These are phyloP conservation scores for Tricholoma saponaceum DNA, from an alignment of 768 basidiomycete genomes.

Conservation along the genomic window DNA sequence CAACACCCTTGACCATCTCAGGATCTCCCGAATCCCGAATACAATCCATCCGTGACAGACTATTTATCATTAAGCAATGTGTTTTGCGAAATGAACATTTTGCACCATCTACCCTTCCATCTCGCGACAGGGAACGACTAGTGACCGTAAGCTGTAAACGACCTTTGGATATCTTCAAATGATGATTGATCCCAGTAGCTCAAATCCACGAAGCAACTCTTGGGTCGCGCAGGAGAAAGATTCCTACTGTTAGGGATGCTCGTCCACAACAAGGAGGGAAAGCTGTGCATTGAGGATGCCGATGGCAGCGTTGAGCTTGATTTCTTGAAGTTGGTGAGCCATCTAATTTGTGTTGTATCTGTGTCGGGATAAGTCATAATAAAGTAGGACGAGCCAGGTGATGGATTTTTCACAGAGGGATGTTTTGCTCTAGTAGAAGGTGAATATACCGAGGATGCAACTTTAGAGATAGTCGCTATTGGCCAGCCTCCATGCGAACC, in stretches of 20 bases:
- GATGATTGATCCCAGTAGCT: slow-evolving; percentile 43
- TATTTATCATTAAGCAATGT: slow-evolving; percentile 90
- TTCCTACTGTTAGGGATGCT: slow-evolving; percentile 96
- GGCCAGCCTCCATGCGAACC: slow-evolving; percentile 97
- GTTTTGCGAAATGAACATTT: slow-evolving; percentile 96
- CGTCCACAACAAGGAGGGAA: slow-evolving; percentile 83
- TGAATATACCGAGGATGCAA: slow-evolving; percentile 91
- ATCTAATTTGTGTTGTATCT: slow-evolving; percentile 1
- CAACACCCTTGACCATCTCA: slow-evolving; percentile 60
- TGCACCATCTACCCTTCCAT: slow-evolving; percentile 90
- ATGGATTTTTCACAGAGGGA: slow-evolving; percentile 95
- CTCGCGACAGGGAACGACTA: slow-evolving; percentile 79
- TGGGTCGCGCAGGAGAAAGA: slow-evolving; percentile 84
- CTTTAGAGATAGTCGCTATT: slow-evolving; percentile 85
- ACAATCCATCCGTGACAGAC: slow-evolving; percentile 73
- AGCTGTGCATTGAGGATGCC: slow-evolving; percentile 86
- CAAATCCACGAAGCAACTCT: slow-evolving; percentile 91
- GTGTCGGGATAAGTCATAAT: slow-evolving; percentile 12
- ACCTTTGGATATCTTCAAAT: neutral
- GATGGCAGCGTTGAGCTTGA: slow-evolving; percentile 90
- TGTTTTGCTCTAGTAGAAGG: slow-evolving; percentile 95
- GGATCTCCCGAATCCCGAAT: slow-evolving; percentile 84
- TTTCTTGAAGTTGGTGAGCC: slow-evolving; percentile 75
- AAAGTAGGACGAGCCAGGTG: slow-evolving; percentile 78
- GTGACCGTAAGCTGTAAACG: slow-evolving; percentile 61